Evolutionary conservation across 495 filamentous ascomycete species (phyloP).

Genomic region (Astrocystis sublimbata): DNA sequence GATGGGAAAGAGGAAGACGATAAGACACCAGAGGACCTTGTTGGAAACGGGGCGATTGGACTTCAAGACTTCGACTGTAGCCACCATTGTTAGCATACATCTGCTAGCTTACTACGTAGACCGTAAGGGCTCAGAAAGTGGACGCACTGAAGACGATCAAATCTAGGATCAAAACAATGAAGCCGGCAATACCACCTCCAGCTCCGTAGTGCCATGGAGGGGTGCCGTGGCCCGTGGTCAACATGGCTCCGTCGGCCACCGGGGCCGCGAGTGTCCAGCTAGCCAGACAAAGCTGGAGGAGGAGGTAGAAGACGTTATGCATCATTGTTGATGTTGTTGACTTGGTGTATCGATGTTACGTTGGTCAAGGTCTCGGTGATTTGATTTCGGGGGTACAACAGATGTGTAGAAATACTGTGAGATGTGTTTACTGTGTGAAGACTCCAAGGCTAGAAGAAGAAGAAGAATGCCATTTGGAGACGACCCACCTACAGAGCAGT

Average conservation of each 20-base stretch:
- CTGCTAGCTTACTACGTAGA: neutral
- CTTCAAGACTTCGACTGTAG: conserved; percentile 53
- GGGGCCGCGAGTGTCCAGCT: conserved; percentile 44
- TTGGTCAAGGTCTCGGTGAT: conserved; percentile 47
- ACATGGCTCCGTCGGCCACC: conserved; percentile 23
- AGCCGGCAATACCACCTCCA: conserved; percentile 49
- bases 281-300: conserved; percentile 46
- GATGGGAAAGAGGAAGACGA: conserved; percentile 55
- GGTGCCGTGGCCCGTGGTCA: conserved; percentile 12
- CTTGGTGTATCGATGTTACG: conserved; percentile 39
- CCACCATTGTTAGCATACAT: neutral
- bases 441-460: neutral
- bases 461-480: neutral
- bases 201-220: conserved; percentile 45
- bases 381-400: neutral
- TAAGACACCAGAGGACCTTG: conserved; percentile 53
- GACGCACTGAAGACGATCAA: conserved; percentile 51
- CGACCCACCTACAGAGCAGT: neutral
- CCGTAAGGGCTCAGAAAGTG: neutral
- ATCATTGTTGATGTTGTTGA: conserved; percentile 20
- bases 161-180: conserved; percentile 52
- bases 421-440: neutral
- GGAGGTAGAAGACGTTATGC: conserved; percentile 29
- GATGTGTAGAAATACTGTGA: neutral
- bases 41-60: conserved; percentile 46